phyloP scores from a whole-genome alignment of 257 asterid genomes.

The Nyctanthes arbortristis region DNA sequence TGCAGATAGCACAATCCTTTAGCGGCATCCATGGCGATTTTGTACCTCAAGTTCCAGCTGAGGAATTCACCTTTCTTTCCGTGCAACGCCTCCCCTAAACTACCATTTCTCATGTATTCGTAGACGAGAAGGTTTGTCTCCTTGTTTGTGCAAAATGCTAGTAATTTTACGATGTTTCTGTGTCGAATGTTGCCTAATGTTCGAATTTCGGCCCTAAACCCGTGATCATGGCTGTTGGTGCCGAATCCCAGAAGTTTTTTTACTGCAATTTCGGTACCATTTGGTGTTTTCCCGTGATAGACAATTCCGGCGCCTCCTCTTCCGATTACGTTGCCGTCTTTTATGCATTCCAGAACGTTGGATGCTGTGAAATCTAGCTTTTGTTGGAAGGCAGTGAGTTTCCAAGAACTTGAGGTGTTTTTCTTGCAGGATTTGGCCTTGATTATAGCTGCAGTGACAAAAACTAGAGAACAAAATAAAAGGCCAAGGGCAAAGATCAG shows the following conservation, averaged over 20 bases:
- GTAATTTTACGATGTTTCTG: slow-evolving; percentile 70
- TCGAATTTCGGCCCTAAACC: slow-evolving; percentile 82
- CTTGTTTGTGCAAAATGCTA: slow-evolving; percentile 84
- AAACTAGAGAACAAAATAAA: slow-evolving; percentile 60
- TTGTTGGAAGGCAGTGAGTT: slow-evolving; percentile 79
- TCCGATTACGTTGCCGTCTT: slow-evolving; percentile 93
- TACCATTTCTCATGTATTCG: slow-evolving; percentile 93
- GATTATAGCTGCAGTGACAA: slow-evolving; percentile 67
- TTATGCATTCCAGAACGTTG: slow-evolving; percentile 84
- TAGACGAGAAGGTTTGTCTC: slow-evolving; percentile 85
- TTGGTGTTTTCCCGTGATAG: slow-evolving; percentile 72
- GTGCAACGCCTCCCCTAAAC: slow-evolving; percentile 92
- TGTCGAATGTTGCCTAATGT: slow-evolving; percentile 91
- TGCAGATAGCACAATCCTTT: slow-evolving; percentile 86
- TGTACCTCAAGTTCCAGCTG: slow-evolving; percentile 82
- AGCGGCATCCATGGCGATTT: slow-evolving; percentile 74
- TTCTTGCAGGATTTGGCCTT: slow-evolving; percentile 84
- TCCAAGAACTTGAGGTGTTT: slow-evolving; percentile 55
- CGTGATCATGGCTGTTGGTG: slow-evolving; percentile 72
- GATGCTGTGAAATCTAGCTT: slow-evolving; percentile 68
- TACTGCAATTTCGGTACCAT: slow-evolving; percentile 82
- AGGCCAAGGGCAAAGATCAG: slow-evolving; percentile 75
- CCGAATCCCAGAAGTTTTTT: slow-evolving; percentile 67
- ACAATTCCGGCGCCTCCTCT: slow-evolving; percentile 94
- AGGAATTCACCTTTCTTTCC: slow-evolving; percentile 65